These are phyloP conservation scores for Mycena haematopus DNA, from an alignment of 768 basidiomycete species.

Conservation along the genomic window DNA sequence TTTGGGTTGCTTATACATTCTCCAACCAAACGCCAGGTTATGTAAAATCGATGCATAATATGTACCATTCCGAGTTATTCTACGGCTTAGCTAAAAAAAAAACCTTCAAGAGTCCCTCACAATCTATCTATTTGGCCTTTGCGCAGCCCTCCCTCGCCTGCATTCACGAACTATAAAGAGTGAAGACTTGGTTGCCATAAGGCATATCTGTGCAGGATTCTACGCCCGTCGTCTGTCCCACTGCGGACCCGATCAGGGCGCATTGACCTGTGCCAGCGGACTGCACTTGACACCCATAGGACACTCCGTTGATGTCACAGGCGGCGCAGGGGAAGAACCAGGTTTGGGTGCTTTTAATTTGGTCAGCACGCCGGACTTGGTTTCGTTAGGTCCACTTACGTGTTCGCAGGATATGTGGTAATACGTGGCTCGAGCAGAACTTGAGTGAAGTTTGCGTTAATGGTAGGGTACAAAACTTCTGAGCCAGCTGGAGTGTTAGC, in stretches of 20 bases:
- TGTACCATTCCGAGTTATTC: too few species aligned
- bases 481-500: neutral
- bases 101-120: too few species aligned
- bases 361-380: neutral
- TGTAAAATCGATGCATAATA: too few species aligned
- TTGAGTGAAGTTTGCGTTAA: neutral
- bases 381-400: slow-evolving; percentile 7
- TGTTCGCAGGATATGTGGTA: neutral
- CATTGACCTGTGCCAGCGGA: slow-evolving; percentile 5
- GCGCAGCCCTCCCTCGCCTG: neutral
- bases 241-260: slow-evolving; percentile 5
- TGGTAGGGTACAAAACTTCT: neutral
- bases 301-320: neutral
- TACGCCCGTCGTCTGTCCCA: slow-evolving; percentile 6
- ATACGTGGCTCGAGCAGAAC: slow-evolving; percentile 5
- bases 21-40: too few species aligned
- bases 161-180: neutral
- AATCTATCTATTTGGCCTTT: too few species aligned
- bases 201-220: neutral
- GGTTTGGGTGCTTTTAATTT: neutral
- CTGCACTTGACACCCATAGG: slow-evolving; percentile 1
- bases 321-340: too few species aligned
- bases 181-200: slow-evolving; percentile 2
- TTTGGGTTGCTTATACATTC: too few species aligned
- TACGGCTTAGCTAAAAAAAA: too few species aligned